Evolutionary conservation across 148 eudicot genomes (phyloP).

Genomic region (Camellia japonica): DNA sequence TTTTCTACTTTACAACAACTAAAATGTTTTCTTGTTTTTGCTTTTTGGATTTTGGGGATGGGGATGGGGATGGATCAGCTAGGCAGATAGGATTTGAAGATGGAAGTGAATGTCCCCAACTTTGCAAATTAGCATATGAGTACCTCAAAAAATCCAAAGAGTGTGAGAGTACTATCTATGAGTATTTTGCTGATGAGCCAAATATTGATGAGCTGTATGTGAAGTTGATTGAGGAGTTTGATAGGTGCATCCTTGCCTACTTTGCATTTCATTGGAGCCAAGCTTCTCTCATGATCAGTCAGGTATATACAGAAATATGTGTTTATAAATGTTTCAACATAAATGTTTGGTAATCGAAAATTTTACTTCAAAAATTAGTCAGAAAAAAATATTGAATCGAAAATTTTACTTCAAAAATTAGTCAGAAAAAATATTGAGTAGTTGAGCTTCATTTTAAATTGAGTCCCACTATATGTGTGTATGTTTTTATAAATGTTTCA

Average conservation of each 20-base stretch:
- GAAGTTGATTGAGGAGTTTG: conserved; percentile 78
- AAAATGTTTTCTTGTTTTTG: not conserved
- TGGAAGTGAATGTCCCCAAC: conserved; percentile 55
- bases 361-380: no score
- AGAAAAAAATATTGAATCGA: no score
- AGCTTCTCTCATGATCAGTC: conserved; percentile 54
- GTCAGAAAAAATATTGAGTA: no score
- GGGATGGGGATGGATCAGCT: conserved; percentile 33
- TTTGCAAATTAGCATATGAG: conserved; percentile 59
- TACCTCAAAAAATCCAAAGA: conserved; percentile 58
- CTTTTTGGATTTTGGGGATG: not conserved
- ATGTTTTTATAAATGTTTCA: no score
- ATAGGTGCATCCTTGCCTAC: conserved; percentile 72
- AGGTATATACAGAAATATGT: conserved; percentile 34
- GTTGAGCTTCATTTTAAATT: no score
- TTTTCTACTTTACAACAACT: not conserved
- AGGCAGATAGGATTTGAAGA: conserved; percentile 84
- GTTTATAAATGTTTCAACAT: no score
- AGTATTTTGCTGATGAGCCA: conserved; percentile 46
- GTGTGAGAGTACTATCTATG: conserved; percentile 52
- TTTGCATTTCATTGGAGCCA: conserved; percentile 81
- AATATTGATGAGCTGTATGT: conserved; percentile 53
- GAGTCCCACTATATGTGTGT: no score
- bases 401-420: no score
- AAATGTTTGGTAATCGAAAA: no score